Evolutionary conservation across 164 flowering plant species (phyloP).

Genomic region (Nymphaea colorata): DNA sequence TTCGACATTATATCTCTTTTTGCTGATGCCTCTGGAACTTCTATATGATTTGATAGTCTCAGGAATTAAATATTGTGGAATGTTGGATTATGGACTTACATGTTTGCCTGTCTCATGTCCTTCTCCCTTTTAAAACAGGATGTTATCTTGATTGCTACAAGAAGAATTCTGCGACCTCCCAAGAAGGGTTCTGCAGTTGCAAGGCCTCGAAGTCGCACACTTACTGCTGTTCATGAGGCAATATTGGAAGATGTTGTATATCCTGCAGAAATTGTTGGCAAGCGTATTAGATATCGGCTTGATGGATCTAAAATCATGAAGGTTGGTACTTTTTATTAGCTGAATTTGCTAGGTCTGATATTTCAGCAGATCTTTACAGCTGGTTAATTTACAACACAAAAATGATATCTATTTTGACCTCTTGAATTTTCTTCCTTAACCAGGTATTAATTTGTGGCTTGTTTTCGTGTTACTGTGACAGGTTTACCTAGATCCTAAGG

Average conservation of each 20-base stretch:
- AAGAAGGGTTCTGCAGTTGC: conserved; percentile 83
- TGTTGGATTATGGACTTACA: too few species aligned
- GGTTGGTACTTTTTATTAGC: conserved; percentile 16
- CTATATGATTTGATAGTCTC: too few species aligned
- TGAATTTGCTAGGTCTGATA: too few species aligned
- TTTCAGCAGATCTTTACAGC: not conserved
- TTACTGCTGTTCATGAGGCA: conserved; percentile 82
- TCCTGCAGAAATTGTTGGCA: conserved; percentile 93
- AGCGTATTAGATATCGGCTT: conserved; percentile 56
- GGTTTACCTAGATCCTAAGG: conserved; percentile 11
- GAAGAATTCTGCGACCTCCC: conserved; percentile 80
- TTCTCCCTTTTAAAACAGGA: conserved; percentile 27
- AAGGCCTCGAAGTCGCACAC: conserved; percentile 73
- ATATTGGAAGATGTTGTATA: conserved; percentile 69
- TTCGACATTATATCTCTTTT: too few species aligned
- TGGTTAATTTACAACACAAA: not conserved
- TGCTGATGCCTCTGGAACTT: too few species aligned
- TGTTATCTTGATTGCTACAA: conserved; percentile 61
- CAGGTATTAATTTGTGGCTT: not conserved
- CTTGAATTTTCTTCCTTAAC: not conserved
- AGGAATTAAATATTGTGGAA: too few species aligned
- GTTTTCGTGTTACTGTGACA: not conserved
- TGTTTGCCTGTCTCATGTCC: not conserved
- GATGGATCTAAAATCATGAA: conserved; percentile 84
- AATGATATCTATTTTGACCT: too few species aligned